Conservation (phyloP, 2,329 filamentous ascomycete genomes). For the Alternaria novae-zelandiae region DNA sequence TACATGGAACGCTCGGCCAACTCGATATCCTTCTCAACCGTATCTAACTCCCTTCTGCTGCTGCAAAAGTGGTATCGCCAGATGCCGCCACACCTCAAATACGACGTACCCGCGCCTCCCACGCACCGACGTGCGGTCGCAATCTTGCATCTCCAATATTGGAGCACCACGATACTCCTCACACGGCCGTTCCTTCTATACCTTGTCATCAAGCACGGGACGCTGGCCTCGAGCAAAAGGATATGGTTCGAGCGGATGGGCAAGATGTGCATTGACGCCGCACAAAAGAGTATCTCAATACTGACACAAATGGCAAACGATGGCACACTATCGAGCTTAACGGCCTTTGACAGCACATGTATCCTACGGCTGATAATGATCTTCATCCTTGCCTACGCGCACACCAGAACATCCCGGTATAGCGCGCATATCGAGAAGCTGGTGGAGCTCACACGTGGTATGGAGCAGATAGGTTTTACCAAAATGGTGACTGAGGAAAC, state of each 20-base stretch:
- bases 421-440: slow-evolving; percentile 35
- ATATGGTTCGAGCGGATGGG: slow-evolving; percentile 44
- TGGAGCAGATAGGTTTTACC: slow-evolving; percentile 46
- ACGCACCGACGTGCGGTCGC: slow-evolving; percentile 45
- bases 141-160: slow-evolving; percentile 45
- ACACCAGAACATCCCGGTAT: slow-evolving; percentile 36
- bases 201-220: slow-evolving; percentile 36
- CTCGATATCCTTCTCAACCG: slow-evolving; percentile 43
- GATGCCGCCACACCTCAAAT: slow-evolving; percentile 42
- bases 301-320: slow-evolving; percentile 37
- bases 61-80: slow-evolving; percentile 43
- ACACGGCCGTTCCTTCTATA: slow-evolving; percentile 46
- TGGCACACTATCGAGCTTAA: slow-evolving; percentile 38
- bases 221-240: slow-evolving; percentile 34
- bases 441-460: slow-evolving; percentile 27
- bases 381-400: slow-evolving; percentile 44
- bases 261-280: slow-evolving; percentile 42
- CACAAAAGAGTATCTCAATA: slow-evolving; percentile 36
- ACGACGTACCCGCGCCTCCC: slow-evolving; percentile 37
- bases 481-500: slow-evolving; percentile 46
- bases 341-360: slow-evolving; percentile 46
- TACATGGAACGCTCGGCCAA: slow-evolving; percentile 42
- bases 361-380: slow-evolving; percentile 43
- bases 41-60: slow-evolving; percentile 40
- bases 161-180: slow-evolving; percentile 43